Conservation (phyloP, 2,329 filamentous ascomycete species). For the Xylariaceae sp. region DNA sequence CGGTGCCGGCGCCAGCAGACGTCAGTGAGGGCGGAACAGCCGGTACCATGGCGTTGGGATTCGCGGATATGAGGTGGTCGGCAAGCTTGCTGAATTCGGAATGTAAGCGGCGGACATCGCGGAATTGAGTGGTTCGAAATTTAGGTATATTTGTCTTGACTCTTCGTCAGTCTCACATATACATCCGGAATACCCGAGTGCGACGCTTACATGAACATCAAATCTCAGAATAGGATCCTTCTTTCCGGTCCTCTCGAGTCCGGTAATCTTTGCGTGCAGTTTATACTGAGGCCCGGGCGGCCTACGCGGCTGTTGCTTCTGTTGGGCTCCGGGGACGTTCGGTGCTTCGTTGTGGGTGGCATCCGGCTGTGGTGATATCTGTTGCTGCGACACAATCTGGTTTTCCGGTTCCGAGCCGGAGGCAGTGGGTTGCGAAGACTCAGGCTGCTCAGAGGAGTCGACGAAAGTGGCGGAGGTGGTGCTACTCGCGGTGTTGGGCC, state of each 20-base stretch:
- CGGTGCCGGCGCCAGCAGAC: slow-evolving; percentile 88
- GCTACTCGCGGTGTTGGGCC: slow-evolving; percentile 44
- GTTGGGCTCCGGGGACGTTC: slow-evolving; percentile 25
- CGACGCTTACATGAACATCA: slow-evolving; percentile 83
- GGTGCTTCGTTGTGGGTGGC: slow-evolving; percentile 20
- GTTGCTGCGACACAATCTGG: slow-evolving; percentile 19
- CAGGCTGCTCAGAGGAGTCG: slow-evolving; percentile 33
- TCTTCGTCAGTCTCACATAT: slow-evolving; percentile 10
- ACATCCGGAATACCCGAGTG: neutral
- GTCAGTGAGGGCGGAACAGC: slow-evolving; percentile 93
- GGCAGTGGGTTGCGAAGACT: slow-evolving; percentile 30
- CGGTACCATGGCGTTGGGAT: slow-evolving; percentile 89
- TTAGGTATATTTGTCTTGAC: slow-evolving; percentile 92
- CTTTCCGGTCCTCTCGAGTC: slow-evolving; percentile 84
- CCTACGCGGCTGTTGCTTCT: slow-evolving; percentile 46
- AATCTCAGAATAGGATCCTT: slow-evolving; percentile 95
- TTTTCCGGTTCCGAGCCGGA: slow-evolving; percentile 24
- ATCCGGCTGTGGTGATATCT: slow-evolving; percentile 23
- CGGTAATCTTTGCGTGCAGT: slow-evolving; percentile 91
- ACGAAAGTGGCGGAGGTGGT: slow-evolving; percentile 40
- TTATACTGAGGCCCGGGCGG: slow-evolving; percentile 66
- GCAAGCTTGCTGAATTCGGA: slow-evolving; percentile 96
- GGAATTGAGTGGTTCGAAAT: slow-evolving; percentile 96
- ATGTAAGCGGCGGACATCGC: slow-evolving; percentile 91
- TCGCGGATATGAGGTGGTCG: slow-evolving; percentile 93